Percentiles rank a stretch among this genome's conserved stretches.
Conservation (phyloP, 345 rosid species). For the Garcia nutans region DNA sequence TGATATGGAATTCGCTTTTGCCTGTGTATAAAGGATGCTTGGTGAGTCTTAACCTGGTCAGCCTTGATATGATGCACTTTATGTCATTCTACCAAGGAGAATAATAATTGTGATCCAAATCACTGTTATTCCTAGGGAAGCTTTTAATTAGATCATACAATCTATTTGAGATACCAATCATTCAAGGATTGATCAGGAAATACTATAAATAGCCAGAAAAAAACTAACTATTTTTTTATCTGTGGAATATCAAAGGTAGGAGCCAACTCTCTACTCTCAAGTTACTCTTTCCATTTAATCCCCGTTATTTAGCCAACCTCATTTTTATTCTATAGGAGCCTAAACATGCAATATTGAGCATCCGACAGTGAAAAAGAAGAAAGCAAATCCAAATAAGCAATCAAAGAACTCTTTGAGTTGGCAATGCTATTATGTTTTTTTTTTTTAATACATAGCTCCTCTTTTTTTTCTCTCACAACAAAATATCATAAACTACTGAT, state of each 20-base stretch:
- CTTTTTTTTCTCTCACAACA: not conserved
- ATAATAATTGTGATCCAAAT: no score
- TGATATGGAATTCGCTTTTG: no score
- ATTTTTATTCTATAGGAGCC: not conserved
- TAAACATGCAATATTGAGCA: not conserved
- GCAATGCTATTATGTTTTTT: not conserved
- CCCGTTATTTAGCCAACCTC: not conserved
- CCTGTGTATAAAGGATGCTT: no score
- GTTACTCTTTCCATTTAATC: not conserved
- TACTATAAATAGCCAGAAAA: not conserved
- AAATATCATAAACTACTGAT: not conserved
- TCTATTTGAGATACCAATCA: not conserved
- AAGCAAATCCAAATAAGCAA: not conserved
- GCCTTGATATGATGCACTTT: no score
- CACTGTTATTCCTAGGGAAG: not conserved
- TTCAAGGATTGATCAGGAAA: not conserved
- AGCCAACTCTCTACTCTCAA: not conserved
- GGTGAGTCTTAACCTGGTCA: no score
- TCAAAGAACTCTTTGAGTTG: not conserved
- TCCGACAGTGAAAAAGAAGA: not conserved
- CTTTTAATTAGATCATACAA: not conserved
- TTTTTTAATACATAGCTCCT: not conserved
- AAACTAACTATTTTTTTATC: not conserved
- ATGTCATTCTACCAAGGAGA: no score
- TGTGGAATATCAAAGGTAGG: not conserved